phyloP scores from a whole-genome alignment of 2,329 filamentous ascomycete species.

The Mycosphaerelloides madeirae region DNA sequence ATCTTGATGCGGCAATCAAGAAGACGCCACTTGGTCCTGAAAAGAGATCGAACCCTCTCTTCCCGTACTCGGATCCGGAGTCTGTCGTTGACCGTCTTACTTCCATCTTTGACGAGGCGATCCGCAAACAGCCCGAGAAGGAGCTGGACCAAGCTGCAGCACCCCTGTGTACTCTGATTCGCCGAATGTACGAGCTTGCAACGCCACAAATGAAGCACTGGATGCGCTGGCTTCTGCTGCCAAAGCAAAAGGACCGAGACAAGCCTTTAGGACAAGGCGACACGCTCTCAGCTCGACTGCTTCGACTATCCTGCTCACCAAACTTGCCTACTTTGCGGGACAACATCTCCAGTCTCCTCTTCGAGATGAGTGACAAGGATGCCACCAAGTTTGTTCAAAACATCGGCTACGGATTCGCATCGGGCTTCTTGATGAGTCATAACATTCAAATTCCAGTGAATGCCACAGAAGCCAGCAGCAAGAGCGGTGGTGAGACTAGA shows the following conservation, averaged over 20 bases:
- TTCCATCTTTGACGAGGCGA: slow-evolving; percentile 63
- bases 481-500: slow-evolving; percentile 20
- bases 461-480: slow-evolving; percentile 53
- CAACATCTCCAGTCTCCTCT: slow-evolving; percentile 72
- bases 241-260: slow-evolving; percentile 69
- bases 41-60: slow-evolving; percentile 51
- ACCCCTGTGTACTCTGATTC: slow-evolving; percentile 57
- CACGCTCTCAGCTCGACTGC: slow-evolving; percentile 68
- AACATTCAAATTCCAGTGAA: slow-evolving; percentile 71
- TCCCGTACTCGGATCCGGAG: slow-evolving; percentile 59
- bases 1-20: slow-evolving; percentile 47
- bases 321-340: slow-evolving; percentile 67
- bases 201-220: slow-evolving; percentile 57
- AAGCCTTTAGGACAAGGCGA: slow-evolving; percentile 71
- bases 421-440: slow-evolving; percentile 81
- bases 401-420: slow-evolving; percentile 90
- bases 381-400: slow-evolving; percentile 78
- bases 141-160: slow-evolving; percentile 69
- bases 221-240: slow-evolving; percentile 67
- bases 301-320: slow-evolving; percentile 72
- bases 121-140: slow-evolving; percentile 58
- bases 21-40: slow-evolving; percentile 19
- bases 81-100: slow-evolving; percentile 62
- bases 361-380: slow-evolving; percentile 79
- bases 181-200: slow-evolving; percentile 67